phyloP scores from a whole-genome alignment of 441 rosid genomes.

The Melastoma candidum region DNA sequence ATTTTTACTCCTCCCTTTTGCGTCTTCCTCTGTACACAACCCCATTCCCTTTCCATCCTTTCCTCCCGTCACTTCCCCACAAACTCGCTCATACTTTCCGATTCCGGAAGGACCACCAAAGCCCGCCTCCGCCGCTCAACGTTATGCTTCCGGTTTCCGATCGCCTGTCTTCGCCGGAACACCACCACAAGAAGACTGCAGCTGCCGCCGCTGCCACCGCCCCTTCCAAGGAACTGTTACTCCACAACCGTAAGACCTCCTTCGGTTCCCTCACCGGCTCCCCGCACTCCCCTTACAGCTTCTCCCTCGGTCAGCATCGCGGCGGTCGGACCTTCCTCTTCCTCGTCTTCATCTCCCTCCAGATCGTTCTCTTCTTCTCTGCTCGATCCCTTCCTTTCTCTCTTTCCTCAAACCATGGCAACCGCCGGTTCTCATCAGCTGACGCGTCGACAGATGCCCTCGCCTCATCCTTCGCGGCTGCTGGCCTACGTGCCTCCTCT shows the following conservation, averaged over 20 bases:
- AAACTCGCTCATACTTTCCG: no score
- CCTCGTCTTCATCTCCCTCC: slow-evolving; percentile 41
- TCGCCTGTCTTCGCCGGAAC: slow-evolving; percentile 28
- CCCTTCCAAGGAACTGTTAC: slow-evolving; percentile 12
- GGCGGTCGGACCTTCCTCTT: slow-evolving; percentile 34
- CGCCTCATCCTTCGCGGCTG: slow-evolving; percentile 2
- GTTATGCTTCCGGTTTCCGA: slow-evolving; percentile 12
- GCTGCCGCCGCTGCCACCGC: slow-evolving; percentile 15
- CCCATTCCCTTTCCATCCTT: no score
- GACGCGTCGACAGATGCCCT: neutral
- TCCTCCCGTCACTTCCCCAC: no score
- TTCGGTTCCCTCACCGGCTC: slow-evolving; percentile 25
- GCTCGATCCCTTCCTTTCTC: slow-evolving; percentile 45
- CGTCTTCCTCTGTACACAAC: no score
- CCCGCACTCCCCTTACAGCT: slow-evolving; percentile 14
- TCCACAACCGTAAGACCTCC: slow-evolving; percentile 34
- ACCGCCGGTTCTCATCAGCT: slow-evolving; percentile 23
- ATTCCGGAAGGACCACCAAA: no score
- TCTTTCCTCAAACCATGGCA: slow-evolving; percentile 21
- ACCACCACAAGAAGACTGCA: slow-evolving; percentile 17
- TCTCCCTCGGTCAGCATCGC: slow-evolving; percentile 34
- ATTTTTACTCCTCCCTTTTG: no score
- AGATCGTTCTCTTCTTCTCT: slow-evolving; percentile 45
- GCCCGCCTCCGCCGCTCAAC: no score
- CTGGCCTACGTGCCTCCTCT: neutral